Conservation (phyloP, 108 stramenopile species). For the Schizochytrium sp. region DNA sequence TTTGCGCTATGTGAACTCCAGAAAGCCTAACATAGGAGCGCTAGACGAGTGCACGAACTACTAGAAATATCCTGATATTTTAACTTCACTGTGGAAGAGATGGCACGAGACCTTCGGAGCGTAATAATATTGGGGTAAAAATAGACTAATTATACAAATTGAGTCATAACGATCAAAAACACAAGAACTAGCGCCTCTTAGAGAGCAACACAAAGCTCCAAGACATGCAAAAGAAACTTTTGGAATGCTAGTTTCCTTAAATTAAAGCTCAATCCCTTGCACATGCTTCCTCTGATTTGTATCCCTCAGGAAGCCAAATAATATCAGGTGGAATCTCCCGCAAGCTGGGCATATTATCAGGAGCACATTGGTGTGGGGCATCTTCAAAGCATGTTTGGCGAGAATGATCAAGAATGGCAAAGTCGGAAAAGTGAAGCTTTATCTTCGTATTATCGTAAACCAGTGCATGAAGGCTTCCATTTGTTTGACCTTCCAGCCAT, state of each 20-base stretch:
- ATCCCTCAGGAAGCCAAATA: background rate
- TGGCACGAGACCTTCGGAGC: no score
- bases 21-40: no score
- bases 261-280: background rate
- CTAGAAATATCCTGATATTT: no score
- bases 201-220: no score
- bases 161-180: no score
- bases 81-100: no score
- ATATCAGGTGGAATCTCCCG: background rate
- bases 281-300: background rate
- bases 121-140: no score
- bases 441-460: constrained; percentile 74
- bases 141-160: no score
- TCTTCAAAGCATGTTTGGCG: constrained; percentile 27
- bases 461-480: background rate
- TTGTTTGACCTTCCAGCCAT: background rate
- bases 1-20: no score
- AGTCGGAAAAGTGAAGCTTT: constrained; percentile 73
- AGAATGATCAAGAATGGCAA: constrained; percentile 68
- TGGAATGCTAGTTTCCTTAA: background rate
- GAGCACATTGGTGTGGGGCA: constrained; percentile 39
- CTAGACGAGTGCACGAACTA: no score
- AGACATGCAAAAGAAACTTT: background rate
- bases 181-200: no score
- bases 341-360: background rate